phyloP scores from a whole-genome alignment of 352 stramenopile genomes.

The Pilasporangium apinafurcum region DNA sequence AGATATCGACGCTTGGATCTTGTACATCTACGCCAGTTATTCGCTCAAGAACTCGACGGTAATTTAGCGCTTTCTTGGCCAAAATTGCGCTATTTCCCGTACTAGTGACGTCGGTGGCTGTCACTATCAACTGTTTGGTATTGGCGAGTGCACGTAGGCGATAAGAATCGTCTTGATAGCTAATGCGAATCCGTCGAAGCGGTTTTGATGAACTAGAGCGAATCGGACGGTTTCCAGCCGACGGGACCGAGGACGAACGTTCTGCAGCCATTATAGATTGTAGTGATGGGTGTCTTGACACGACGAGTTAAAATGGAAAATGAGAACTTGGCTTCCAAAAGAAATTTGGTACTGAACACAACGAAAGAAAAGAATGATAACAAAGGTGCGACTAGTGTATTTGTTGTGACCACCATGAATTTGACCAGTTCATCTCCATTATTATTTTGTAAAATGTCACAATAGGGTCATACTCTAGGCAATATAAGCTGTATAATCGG shows the following conservation, averaged over 20 bases:
- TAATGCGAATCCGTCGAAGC: slow-evolving; percentile 30
- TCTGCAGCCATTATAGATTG: neutral
- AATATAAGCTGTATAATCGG: too few relatives aligned
- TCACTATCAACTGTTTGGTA: slow-evolving; percentile 23
- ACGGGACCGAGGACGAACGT: too few relatives aligned
- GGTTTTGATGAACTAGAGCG: too few relatives aligned
- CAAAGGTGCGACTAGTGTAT: too few relatives aligned
- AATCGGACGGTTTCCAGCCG: too few relatives aligned
- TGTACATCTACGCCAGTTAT: slow-evolving; percentile 5
- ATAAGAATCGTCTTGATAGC: slow-evolving; percentile 34
- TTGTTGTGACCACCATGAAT: too few relatives aligned
- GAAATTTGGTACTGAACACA: too few relatives aligned
- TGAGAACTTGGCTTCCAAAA: too few relatives aligned
- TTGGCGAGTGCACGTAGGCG: slow-evolving; percentile 21
- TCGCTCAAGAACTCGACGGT: slow-evolving; percentile 10
- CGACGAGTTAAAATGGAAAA: neutral
- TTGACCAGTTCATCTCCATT: too few relatives aligned
- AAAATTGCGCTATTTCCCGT: slow-evolving; percentile 1
- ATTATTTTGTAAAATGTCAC: too few relatives aligned
- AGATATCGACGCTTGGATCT: slow-evolving; percentile 2
- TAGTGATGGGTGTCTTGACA: neutral
- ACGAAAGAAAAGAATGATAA: too few relatives aligned
- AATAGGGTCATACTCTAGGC: too few relatives aligned
- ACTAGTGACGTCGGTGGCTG: slow-evolving; percentile 9
- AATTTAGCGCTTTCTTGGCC: slow-evolving; percentile 9